Percentiles rank a stretch among this genome's conserved stretches.
Evolutionary conservation across 805 yeast species (phyloP).

Genomic region (Ogataea ganodermae): DNA sequence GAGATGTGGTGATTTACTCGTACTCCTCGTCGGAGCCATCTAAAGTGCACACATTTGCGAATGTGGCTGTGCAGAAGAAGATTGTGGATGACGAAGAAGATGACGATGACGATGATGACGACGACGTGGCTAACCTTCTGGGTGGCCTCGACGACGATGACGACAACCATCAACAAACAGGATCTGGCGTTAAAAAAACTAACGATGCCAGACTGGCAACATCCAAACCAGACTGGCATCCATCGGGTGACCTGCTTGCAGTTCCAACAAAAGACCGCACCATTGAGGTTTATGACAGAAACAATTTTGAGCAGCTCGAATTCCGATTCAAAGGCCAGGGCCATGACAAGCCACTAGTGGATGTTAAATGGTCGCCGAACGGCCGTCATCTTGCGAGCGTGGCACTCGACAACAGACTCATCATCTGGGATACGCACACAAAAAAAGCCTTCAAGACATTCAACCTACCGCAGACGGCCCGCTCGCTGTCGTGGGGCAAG

Average conservation of each 20-base stretch:
- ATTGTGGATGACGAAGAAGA: constrained; percentile 40
- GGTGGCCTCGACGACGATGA: constrained; percentile 34
- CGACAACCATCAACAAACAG: constrained; percentile 10
- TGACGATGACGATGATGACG: constrained; percentile 39
- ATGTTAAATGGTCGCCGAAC: constrained; percentile 61
- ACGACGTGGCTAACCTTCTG: constrained; percentile 40
- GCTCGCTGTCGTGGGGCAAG: constrained; percentile 38
- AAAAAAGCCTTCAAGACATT: constrained; percentile 38
- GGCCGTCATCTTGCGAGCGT: constrained; percentile 62
- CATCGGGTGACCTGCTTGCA: constrained; percentile 68
- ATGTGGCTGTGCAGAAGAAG: constrained; percentile 41
- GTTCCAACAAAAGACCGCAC: constrained; percentile 56
- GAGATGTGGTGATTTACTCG: constrained; percentile 56
- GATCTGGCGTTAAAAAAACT: constrained; percentile 35
- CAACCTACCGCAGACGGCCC: constrained; percentile 23
- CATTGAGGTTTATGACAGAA: constrained; percentile 47
- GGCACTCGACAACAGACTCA: constrained; percentile 50
- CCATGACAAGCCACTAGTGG: constrained; percentile 43
- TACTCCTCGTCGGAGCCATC: constrained; percentile 58
- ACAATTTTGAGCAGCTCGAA: constrained; percentile 30
- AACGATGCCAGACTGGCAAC: constrained; percentile 29
- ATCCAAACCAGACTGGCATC: constrained; percentile 68
- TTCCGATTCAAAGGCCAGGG: constrained; percentile 27
- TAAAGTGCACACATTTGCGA: constrained; percentile 45
- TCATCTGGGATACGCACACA: constrained; percentile 55